Evolutionary conservation across 805 yeast species (phyloP).

Genomic region (Spathaspora sp.): DNA sequence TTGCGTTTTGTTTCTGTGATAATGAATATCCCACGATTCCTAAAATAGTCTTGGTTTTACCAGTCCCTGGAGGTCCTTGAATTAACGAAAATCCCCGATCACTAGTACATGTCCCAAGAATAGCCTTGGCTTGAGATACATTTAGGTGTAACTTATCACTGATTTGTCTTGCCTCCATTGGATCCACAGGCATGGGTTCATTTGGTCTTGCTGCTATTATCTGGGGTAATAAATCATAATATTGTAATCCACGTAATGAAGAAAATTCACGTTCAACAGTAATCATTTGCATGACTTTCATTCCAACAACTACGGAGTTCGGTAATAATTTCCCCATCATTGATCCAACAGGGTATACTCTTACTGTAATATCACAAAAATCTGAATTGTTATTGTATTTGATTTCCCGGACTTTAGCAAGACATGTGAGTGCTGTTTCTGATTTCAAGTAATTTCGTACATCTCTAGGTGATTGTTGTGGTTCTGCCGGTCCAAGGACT

Average conservation of each 20-base stretch:
- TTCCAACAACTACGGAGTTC: slow-evolving; percentile 57
- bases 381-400: slow-evolving; percentile 57
- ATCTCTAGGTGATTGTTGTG: slow-evolving; percentile 13
- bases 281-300: slow-evolving; percentile 80
- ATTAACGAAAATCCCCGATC: slow-evolving; percentile 77
- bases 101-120: slow-evolving; percentile 62
- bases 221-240: slow-evolving; percentile 69
- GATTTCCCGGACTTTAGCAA: slow-evolving; percentile 77
- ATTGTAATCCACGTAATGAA: slow-evolving; percentile 75
- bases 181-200: slow-evolving; percentile 29
- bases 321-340: slow-evolving; percentile 59
- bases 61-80: slow-evolving; percentile 99
- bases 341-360: slow-evolving; percentile 56
- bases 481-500: slow-evolving; percentile 42
- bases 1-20: slow-evolving; percentile 26
- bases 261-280: slow-evolving; percentile 92
- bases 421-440: slow-evolving; percentile 48
- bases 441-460: slow-evolving; percentile 22
- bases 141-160: slow-evolving; percentile 60
- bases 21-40: slow-evolving; percentile 83
- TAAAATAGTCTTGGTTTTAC: slow-evolving; percentile 94
- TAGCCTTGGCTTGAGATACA: slow-evolving; percentile 88
- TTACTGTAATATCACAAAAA: slow-evolving; percentile 68
- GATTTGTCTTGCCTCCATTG: slow-evolving; percentile 35
- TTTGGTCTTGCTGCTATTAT: slow-evolving; percentile 68